Base-by-base conservation (phyloP, 768 basidiomycete genomes). In the Termitomyces sp. region DNA sequence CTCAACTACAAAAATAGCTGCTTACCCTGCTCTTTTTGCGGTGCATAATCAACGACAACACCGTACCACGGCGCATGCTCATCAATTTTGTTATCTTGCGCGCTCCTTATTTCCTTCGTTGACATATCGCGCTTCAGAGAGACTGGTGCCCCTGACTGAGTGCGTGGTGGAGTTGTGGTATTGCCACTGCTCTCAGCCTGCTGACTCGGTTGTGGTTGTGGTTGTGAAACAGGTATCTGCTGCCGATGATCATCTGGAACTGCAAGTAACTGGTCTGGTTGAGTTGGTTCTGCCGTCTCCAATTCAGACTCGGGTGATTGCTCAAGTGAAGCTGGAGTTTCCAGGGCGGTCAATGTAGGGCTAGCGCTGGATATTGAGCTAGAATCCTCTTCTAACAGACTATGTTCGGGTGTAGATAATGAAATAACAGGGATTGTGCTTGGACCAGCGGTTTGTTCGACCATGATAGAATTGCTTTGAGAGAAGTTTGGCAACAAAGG, bases 21-120 rank as follows among this genome's bases (percentile, higher is more conserved):
- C 57, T 58, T 35, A 58, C 57, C 57, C 22, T 58, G 57, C 46
- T 60, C 56, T 22, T 57, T 60, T 41, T 51, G 39, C 13, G 41
- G 56, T 7, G 53, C 41, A 27, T 56, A 52, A 13, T 60, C 59
- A 32, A 60, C 40, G 35, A 56, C 59, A 31, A 56, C 52, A 7
- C 59, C 59, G 49, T 60, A 49, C 59, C 55, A 60, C 35, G 59
- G 53, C 27, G 39, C 27, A 20, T 47, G 38, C 15, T 56, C 56
- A 43, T 52, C 46, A 5, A 16, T 20, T 25, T 48, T 22, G 10
- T 16, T n/a, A 13, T 38, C 23, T 25, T 39, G 18, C 1, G 25
- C 12, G 36, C 4, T 54, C 39, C 47, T 48, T 20, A 12, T 32
- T 36, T n/a, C 45, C 29, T 52, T 60, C 29, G 42, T 48, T 33